Conservation (phyloP, 257 asterid genomes). For the Petunia axillaris region DNA sequence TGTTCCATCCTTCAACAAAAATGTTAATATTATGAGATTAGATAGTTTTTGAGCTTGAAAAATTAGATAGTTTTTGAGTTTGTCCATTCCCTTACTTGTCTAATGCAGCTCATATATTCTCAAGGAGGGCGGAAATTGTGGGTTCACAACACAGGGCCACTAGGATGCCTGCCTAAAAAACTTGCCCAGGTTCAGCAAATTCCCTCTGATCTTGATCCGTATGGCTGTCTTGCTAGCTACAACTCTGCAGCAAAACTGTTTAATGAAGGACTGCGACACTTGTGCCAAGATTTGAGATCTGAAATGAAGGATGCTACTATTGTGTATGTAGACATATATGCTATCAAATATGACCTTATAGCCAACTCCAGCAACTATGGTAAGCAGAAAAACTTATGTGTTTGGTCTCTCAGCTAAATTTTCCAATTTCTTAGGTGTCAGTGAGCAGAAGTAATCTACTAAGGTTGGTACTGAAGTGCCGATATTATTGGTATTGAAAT, state of each 20-base stretch:
- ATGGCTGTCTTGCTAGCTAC: conserved; percentile 71
- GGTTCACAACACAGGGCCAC: conserved; percentile 93
- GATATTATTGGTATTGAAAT: neutral
- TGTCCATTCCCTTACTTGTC: conserved; percentile 6
- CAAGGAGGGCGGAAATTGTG: conserved; percentile 84
- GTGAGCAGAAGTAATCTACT: neutral
- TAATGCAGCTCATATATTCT: conserved; percentile 57
- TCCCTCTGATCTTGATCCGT: conserved; percentile 51
- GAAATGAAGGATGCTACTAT: conserved; percentile 64
- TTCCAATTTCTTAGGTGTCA: neutral
- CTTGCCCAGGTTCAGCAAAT: conserved; percentile 49
- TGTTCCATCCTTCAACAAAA: neutral
- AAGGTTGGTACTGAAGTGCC: neutral
- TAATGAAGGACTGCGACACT: conserved; percentile 60
- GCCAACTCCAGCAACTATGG: conserved; percentile 70
- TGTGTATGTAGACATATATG: conserved; percentile 79
- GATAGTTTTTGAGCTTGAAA: conserved; percentile 1
- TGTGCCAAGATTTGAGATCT: conserved; percentile 52
- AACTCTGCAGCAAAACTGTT: conserved; percentile 65
- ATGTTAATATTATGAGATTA: neutral
- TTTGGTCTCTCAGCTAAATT: neutral
- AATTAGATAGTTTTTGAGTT: neutral
- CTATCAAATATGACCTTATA: conserved; percentile 75
- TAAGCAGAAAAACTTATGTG: conserved; percentile 32
- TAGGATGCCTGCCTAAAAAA: conserved; percentile 86